phyloP scores from a whole-genome alignment of 2,329 filamentous ascomycete species.

The Microdochium trichocladiopsis region DNA sequence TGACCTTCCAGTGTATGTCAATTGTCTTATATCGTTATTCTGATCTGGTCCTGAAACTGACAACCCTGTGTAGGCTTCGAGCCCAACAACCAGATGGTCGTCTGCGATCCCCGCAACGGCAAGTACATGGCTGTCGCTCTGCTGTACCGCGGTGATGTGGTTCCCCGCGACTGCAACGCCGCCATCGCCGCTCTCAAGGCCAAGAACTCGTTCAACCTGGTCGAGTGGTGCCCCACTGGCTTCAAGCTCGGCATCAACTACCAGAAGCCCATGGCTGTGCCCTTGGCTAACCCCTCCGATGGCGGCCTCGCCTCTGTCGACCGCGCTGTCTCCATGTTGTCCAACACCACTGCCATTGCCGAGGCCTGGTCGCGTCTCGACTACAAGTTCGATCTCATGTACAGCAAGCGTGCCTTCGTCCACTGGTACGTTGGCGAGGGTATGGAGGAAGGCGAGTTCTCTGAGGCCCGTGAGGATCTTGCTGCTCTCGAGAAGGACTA shows the following conservation, averaged over 20 bases:
- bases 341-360: slow-evolving; percentile 68
- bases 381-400: slow-evolving; percentile 74
- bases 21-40: neutral
- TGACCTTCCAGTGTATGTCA: slow-evolving; percentile 64
- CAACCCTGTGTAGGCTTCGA: slow-evolving; percentile 51
- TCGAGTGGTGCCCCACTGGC: slow-evolving; percentile 69
- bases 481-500: slow-evolving; percentile 83
- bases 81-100: slow-evolving; percentile 74
- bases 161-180: slow-evolving; percentile 61
- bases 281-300: slow-evolving; percentile 40
- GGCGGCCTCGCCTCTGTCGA: slow-evolving; percentile 56
- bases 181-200: slow-evolving; percentile 63
- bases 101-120: slow-evolving; percentile 66
- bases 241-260: slow-evolving; percentile 75
- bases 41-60: slow-evolving; percentile 1
- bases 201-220: slow-evolving; percentile 65
- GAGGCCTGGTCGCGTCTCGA: slow-evolving; percentile 68
- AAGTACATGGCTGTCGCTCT: slow-evolving; percentile 73
- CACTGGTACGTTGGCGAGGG: slow-evolving; percentile 83
- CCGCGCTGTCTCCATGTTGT: slow-evolving; percentile 63
- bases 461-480: slow-evolving; percentile 78
- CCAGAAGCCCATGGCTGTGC: slow-evolving; percentile 58
- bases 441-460: slow-evolving; percentile 91
- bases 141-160: slow-evolving; percentile 65
- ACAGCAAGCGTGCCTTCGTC: slow-evolving; percentile 70